Percentiles rank a stretch among this genome's conserved stretches.
Evolutionary conservation across 1,284 basidiomycete genomes (phyloP).

Genomic region (Ustilago crameri): DNA sequence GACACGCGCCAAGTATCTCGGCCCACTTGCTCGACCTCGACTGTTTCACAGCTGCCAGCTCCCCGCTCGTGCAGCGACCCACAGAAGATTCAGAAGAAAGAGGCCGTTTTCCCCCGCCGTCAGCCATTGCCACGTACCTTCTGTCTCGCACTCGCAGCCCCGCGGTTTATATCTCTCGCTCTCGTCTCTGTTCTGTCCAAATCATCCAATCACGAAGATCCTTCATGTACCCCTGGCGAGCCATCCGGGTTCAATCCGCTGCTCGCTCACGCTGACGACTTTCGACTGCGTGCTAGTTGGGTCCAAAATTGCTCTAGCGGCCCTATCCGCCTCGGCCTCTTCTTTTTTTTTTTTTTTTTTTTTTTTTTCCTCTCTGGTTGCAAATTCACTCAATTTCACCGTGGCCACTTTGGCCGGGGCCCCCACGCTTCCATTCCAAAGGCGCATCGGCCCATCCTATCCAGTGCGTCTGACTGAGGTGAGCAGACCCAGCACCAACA

Average conservation of each 20-base stretch:
- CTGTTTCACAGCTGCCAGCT: too few species aligned
- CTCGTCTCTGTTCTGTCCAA: neutral
- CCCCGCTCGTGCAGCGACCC: too few species aligned
- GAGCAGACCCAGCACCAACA: conserved; percentile 4
- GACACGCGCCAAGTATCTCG: too few species aligned
- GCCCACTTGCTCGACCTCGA: too few species aligned
- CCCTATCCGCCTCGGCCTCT: conserved; percentile 4
- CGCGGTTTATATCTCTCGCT: neutral
- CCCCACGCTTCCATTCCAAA: conserved; percentile 6
- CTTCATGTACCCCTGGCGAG: too few species aligned
- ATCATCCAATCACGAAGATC: neutral
- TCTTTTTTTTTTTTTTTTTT: too few species aligned
- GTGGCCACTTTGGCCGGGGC: conserved; percentile 2
- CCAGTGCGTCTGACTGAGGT: conserved; percentile 11
- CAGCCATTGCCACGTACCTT: neutral
- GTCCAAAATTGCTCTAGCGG: neutral
- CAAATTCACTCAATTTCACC: conserved; percentile 1
- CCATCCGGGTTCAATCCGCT: neutral
- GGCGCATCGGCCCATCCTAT: neutral
- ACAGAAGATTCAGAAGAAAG: too few species aligned
- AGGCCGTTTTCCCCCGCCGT: neutral
- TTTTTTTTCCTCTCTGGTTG: neutral
- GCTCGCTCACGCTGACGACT: neutral
- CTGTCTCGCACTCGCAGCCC: neutral
- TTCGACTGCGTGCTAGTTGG: neutral